Evolutionary conservation across 2,329 filamentous ascomycete species (phyloP), one percentile per base, ranked within the genome.

Genomic region (Alternaria tenuissima): DNA sequence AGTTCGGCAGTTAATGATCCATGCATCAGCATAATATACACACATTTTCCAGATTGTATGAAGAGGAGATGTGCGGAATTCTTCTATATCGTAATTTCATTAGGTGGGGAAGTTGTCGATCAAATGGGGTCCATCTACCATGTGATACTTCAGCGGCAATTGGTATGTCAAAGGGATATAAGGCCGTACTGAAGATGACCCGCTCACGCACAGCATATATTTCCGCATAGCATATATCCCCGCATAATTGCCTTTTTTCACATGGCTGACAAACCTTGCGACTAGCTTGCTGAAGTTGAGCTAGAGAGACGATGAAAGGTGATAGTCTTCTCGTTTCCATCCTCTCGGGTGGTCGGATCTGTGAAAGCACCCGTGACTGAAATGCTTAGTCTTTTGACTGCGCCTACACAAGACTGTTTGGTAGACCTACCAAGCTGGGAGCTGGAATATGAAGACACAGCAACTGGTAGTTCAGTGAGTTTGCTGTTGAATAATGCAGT

Each of bases 1-100:
- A 24, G 30, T 38, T 57, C 61, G 61, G 61, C 54, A 63, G 57
- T 63, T 59, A 26, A 18, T 42, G 12, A 32, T 22, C 7, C 30
- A 39, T 32, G 53, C 24, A 47, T 38, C 12, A 18, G 16, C 28
- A 38, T 28, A 43, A 38, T 48, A 34, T 54, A 42, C 18, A 47
- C 34, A 38, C 16, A 44, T 59, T 32, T 59, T 49, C 36, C 47
- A 24, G 28, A 39, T 43, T 36, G 20, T 32, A 52, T 26, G 22
- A 22, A 49, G 52, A 55, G 52, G 43, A 48, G 52, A 20, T 36
- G 12, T 16, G 28, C 32, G 30, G 18, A 53, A 32, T 14, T 48
- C 7, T 20, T n/a, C 12, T 55, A 24, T 41, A 46, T 39, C 43
- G 30, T 16, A 24, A 20, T 18, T 8, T 16, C 41, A 41, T 41